Conservation (phyloP, 2,329 filamentous ascomycete species). For the Nemania sp. region DNA sequence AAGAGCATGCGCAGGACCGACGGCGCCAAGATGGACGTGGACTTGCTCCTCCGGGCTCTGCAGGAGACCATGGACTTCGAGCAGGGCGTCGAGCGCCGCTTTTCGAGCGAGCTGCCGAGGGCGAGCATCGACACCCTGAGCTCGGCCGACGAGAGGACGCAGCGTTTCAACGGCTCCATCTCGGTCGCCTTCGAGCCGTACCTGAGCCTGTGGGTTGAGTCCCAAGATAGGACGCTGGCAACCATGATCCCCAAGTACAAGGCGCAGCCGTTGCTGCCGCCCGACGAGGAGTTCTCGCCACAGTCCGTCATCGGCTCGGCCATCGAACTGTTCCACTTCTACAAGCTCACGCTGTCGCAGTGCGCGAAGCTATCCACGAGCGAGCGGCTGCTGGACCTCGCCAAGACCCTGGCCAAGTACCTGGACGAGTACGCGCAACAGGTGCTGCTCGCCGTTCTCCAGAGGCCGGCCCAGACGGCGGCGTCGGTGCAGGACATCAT, state of each 20-base stretch:
- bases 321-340: conserved; percentile 96
- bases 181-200: conserved; percentile 98
- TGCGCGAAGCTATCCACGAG: conserved; percentile 95
- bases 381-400: conserved; percentile 81
- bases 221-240: conserved; percentile 87
- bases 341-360: conserved; percentile 88
- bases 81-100: conserved; percentile 83
- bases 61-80: conserved; percentile 98
- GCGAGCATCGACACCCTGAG: conserved; percentile 89
- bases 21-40: conserved; percentile 83
- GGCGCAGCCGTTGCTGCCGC: conserved; percentile 75
- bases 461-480: conserved; percentile 57
- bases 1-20: conserved; percentile 79
- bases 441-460: conserved; percentile 75
- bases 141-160: conserved; percentile 74
- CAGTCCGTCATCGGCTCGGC: conserved; percentile 91
- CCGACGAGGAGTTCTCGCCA: conserved; percentile 89
- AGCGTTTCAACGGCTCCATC: conserved; percentile 85
- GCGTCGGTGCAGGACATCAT: conserved; percentile 74
- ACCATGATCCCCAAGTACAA: conserved; percentile 86
- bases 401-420: conserved; percentile 86
- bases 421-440: conserved; percentile 95
- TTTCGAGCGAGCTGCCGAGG: conserved; percentile 71
- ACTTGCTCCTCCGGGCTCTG: conserved; percentile 82
- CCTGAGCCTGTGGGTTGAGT: conserved; percentile 94